phyloP scores from a whole-genome alignment of 768 basidiomycete genomes.

The Pleurotus djamor region DNA sequence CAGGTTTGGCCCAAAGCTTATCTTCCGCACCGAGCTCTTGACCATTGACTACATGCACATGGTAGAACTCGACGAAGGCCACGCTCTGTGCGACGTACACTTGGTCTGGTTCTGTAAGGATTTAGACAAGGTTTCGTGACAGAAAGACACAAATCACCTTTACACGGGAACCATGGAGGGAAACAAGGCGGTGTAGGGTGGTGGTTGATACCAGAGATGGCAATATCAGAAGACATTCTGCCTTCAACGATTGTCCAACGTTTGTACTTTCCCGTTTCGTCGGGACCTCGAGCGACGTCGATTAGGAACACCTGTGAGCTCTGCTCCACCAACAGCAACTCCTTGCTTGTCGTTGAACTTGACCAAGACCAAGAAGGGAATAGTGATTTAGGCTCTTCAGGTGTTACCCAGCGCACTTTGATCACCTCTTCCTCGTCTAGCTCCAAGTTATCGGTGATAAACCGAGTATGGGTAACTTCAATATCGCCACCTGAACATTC shows the following conservation, averaged over 20 bases:
- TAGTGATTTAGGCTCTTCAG: background rate
- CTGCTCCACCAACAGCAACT: conserved; percentile 55
- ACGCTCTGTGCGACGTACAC: conserved; percentile 30
- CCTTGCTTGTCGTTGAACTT: conserved; percentile 38
- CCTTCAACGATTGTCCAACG: conserved; percentile 52
- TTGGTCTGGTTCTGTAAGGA: conserved; percentile 3
- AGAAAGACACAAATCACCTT: background rate
- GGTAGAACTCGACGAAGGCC: conserved; percentile 69
- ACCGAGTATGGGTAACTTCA: conserved; percentile 42
- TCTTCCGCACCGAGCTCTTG: conserved; percentile 34
- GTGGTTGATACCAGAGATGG: conserved; percentile 30
- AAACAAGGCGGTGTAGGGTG: background rate
- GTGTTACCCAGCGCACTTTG: conserved; percentile 49
- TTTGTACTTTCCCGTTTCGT: conserved; percentile 44
- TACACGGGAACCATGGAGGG: background rate
- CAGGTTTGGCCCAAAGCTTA: conserved; percentile 68
- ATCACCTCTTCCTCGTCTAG: conserved; percentile 29
- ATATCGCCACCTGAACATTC: conserved; percentile 20
- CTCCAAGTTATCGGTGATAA: conserved; percentile 51
- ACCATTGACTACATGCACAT: conserved; percentile 58
- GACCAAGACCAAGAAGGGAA: background rate
- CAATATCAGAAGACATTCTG: conserved; percentile 55
- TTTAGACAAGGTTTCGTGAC: background rate
- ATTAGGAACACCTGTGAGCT: conserved; percentile 44
- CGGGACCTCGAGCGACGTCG: conserved; percentile 43